Conservation (phyloP, 352 stramenopile genomes). For the Globisporangium middletonii region DNA sequence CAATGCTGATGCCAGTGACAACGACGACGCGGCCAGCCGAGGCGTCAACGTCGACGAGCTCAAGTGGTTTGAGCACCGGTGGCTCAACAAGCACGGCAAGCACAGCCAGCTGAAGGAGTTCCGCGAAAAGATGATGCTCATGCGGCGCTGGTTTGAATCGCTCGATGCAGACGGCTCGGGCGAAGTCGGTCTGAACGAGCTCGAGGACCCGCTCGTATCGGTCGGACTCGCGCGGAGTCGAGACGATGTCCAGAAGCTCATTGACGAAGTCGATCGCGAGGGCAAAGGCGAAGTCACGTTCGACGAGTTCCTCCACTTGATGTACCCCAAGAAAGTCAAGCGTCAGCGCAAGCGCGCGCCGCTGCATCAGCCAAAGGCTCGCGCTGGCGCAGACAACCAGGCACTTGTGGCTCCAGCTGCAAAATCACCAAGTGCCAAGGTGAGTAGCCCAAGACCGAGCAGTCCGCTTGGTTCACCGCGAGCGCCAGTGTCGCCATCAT, state of each 20-base stretch:
- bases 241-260: slow-evolving; percentile 69
- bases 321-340: slow-evolving; percentile 53
- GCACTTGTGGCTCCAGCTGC: no score
- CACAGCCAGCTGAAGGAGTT: slow-evolving; percentile 60
- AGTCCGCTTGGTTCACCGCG: slow-evolving; percentile 4
- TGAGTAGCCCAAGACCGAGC: background rate
- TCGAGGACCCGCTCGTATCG: slow-evolving; percentile 86
- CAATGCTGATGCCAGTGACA: slow-evolving; percentile 1
- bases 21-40: background rate
- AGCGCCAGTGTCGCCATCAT: background rate
- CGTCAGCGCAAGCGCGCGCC: slow-evolving; percentile 19
- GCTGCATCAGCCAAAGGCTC: slow-evolving; percentile 45
- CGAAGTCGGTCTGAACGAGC: slow-evolving; percentile 74
- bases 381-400: background rate
- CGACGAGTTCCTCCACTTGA: slow-evolving; percentile 61
- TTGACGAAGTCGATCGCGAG: slow-evolving; percentile 63
- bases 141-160: slow-evolving; percentile 84
- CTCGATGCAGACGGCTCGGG: slow-evolving; percentile 80
- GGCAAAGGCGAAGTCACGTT: slow-evolving; percentile 68
- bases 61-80: slow-evolving; percentile 71
- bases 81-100: slow-evolving; percentile 72
- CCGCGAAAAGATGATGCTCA: slow-evolving; percentile 58
- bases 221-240: slow-evolving; percentile 70
- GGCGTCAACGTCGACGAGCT: slow-evolving; percentile 55
- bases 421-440: background rate